Evolutionary conservation across 345 rosid genomes (phyloP), one percentile per base, ranked within the genome.

Genomic region (Brassica nigra): DNA sequence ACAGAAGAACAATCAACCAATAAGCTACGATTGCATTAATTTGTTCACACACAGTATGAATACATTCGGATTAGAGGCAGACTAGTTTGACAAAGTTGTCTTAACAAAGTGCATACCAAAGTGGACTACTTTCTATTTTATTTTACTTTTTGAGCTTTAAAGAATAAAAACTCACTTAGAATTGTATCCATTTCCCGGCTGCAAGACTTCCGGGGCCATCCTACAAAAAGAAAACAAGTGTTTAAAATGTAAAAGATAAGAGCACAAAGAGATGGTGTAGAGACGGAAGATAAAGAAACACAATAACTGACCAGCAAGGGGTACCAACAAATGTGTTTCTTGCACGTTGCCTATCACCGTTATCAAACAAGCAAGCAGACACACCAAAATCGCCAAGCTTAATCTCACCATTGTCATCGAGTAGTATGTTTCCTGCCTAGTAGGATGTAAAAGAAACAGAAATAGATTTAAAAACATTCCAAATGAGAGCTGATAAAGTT

Each of bases 141-240:
- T 55, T 4, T 33, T 33, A 33, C 6, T 39, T 58, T 29, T 39
- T 66, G 64, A 7, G 47, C 5, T 66, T 61, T 8, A 59, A 58
- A 39, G 54, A 42, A 5, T 27, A 58, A 69, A 55, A 49, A 86
- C 99, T 86, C 76, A 95, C 99, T 93, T 96, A 78, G 94, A 93
- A 87, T 96, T 89, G 79, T 96, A 96, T 86, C 99, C 98, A 81
- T 92, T 89, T 79, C 95, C 97, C 18, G 95, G 98, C 90, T 96
- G 99, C 85, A 96, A 83, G 34, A 96, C 99, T 85, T 96, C 99
- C 0, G 98, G 99, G 52, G 99, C 99, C 97, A 93, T 96, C 99
- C 99, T 96, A 87, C 68, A 82, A 80, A 76, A 64, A 30, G 74
- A 68, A 68, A 76, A 80, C 55, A 79, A 57, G 57, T 71, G 57